Percentiles rank a stretch among this genome's conserved stretches.
phyloP scores from a whole-genome alignment of 768 basidiomycete genomes.

The Rhodotorula paludigena region DNA sequence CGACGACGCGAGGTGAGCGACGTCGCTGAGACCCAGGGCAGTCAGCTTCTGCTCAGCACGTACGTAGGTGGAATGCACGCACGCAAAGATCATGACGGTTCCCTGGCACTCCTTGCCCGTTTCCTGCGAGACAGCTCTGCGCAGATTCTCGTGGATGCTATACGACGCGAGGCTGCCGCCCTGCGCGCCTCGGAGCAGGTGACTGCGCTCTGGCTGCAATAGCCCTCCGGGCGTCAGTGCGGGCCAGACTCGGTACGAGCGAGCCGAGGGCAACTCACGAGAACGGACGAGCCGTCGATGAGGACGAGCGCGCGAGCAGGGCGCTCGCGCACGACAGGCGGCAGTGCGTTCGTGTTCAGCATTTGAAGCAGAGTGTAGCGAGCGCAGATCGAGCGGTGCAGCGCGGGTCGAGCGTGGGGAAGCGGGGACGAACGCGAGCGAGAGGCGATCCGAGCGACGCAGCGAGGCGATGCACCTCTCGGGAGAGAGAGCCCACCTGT shows the following conservation, averaged over 20 bases:
- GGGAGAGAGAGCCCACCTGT: too few species aligned
- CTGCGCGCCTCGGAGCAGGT: background rate
- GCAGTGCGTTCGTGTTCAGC: background rate
- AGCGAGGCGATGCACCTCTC: background rate
- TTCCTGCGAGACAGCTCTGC: conserved; percentile 4
- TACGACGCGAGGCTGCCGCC: conserved; percentile 13
- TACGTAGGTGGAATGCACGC: background rate
- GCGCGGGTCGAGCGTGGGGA: background rate
- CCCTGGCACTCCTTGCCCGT: background rate
- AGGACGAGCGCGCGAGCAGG: conserved; percentile 7
- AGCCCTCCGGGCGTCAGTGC: background rate
- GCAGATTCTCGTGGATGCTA: conserved; percentile 1
- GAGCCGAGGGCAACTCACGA: conserved; percentile 1
- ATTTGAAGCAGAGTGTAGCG: background rate
- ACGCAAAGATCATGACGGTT: conserved; percentile 2
- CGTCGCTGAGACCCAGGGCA: background rate
- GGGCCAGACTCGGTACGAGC: background rate
- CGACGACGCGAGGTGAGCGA: background rate
- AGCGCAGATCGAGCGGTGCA: background rate
- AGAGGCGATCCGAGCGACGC: background rate
- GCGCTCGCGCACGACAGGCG: background rate
- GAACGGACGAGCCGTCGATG: conserved; percentile 2
- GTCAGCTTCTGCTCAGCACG: background rate
- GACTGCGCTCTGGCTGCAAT: conserved; percentile 5
- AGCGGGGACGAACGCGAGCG: background rate